Base-by-base conservation (phyloP, 2,329 filamentous ascomycete genomes). In the Cordyceps pruinosa region DNA sequence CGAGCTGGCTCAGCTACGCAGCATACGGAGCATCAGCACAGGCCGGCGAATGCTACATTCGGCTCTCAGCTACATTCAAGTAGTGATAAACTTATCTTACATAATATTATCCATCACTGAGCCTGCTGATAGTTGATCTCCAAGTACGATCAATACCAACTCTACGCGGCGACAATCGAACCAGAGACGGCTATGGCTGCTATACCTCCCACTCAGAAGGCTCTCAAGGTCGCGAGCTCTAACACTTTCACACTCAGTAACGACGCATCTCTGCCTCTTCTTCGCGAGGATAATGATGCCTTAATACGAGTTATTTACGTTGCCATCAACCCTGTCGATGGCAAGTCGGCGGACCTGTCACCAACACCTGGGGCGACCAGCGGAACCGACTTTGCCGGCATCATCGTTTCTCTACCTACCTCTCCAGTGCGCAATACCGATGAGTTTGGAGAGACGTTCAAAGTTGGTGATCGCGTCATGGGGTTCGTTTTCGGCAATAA, bases 281-380 rank as follows among this genome's bases (percentile, higher is more conserved):
- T 47, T 13, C 28, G 2, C 3, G n/a, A 15, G 0, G n/a, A 48
- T 23, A 30, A 48, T 17, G 21, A 28, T 5, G 47, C 39, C 23
- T 17, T 53, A 23, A 44, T 57, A 15, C 37, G 46, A 26, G 26
- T 45, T 5, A 30, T 30, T 21, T 28, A n/a, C 15, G 55, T 57
- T n/a, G 55, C 35, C 19, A 39, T 57, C 34, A 57, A 57, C 21
- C 55, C 55, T 10, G 49, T 39, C 5, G 55, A 57, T 17, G 49
- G 49, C 55, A 57, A 57, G 55, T 42, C 49, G 47, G 46, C 55
- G 13, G 34, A 37, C 19, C 30, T 37, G 32, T 52, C 35, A 1
- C 35, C 49, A 1, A 52, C 49, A 3, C 35, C 49, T 5, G 49
- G 49, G 23, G 49, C 49, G 17, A 42, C 49, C 13, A 37, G 32